Evolutionary conservation across 345 rosid species (phyloP).

Genomic region (Hibiscus trionum): DNA sequence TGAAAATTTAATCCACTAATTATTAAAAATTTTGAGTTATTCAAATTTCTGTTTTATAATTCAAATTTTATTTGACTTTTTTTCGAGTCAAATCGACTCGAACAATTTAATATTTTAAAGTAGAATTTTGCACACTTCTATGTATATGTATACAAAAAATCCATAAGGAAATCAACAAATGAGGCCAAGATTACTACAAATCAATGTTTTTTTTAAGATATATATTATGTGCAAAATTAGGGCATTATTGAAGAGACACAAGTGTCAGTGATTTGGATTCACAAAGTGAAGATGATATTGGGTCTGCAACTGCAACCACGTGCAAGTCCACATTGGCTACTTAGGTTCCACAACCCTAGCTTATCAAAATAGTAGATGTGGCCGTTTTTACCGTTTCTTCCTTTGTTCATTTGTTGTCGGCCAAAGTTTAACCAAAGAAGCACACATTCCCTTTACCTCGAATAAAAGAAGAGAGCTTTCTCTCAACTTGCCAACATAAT

Average conservation of each 20-base stretch:
- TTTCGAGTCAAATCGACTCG: too few species aligned
- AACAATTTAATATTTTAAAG: too few species aligned
- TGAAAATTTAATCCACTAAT: too few species aligned
- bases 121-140: too few species aligned
- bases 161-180: not conserved
- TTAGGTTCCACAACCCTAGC: not conserved
- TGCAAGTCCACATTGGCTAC: not conserved
- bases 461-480: too few species aligned
- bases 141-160: not conserved
- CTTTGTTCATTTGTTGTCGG: not conserved
- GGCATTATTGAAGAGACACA: slow-evolving; percentile 12
- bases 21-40: too few species aligned
- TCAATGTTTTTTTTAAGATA: not conserved
- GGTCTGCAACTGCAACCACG: not conserved
- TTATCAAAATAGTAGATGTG: not conserved
- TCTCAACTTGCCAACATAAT: too few species aligned
- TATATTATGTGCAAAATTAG: not conserved
- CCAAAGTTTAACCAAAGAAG: not conserved
- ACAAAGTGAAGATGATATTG: not conserved
- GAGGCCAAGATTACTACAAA: not conserved
- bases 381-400: not conserved
- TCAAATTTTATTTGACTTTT: too few species aligned
- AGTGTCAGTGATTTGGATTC: slow-evolving; percentile 3
- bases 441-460: not conserved
- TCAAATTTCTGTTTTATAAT: too few species aligned